A percentile compares a stretch with the other conserved stretches of the same genome.
phyloP scores from a whole-genome alignment of 169 alveolate genomes.

The Eimeria necatrix region DNA sequence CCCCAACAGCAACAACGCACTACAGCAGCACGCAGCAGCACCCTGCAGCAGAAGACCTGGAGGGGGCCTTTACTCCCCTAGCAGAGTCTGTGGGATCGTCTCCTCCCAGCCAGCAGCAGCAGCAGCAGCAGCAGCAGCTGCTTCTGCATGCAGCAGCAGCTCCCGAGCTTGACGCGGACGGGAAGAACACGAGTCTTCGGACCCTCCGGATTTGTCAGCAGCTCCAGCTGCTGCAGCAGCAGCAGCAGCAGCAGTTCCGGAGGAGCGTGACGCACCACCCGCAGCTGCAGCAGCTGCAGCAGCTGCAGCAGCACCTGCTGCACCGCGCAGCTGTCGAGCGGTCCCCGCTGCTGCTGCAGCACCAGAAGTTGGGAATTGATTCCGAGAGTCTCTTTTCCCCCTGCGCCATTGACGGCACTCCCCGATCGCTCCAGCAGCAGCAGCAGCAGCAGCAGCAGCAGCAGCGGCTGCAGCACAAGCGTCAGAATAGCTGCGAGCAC shows the following conservation, averaged over 20 bases:
- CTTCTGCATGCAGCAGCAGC: constrained; percentile 18
- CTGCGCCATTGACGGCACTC: constrained; percentile 28
- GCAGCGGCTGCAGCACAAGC: constrained; percentile 12
- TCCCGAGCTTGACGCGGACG: neutral
- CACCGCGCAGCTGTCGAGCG: neutral
- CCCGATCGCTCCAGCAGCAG: constrained; percentile 16
- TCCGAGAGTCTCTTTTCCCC: constrained; percentile 3
- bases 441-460: constrained; percentile 55
- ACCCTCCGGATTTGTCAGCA: constrained; percentile 45
- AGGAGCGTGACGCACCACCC: constrained; percentile 20
- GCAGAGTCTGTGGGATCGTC: constrained; percentile 55
- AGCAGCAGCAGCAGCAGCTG: constrained; percentile 48
- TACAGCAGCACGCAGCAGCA: constrained; percentile 67
- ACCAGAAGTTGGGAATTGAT: neutral
- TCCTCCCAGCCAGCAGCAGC: constrained; percentile 66
- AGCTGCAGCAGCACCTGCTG: constrained; percentile 46
- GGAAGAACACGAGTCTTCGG: constrained; percentile 10
- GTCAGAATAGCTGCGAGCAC: neutral
- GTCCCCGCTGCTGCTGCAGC: constrained; percentile 48
- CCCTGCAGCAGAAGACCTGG: constrained; percentile 4
- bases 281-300: constrained; percentile 61
- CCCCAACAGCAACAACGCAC: constrained; percentile 29
- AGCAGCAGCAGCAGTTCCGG: constrained; percentile 41
- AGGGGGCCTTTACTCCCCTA: constrained; percentile 36
- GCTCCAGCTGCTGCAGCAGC: constrained; percentile 59